A percentile compares a stretch with the other conserved stretches of the same genome.
phyloP scores from a whole-genome alignment of 2,329 filamentous ascomycete genomes.

The Paraconiothyrium brasiliense region DNA sequence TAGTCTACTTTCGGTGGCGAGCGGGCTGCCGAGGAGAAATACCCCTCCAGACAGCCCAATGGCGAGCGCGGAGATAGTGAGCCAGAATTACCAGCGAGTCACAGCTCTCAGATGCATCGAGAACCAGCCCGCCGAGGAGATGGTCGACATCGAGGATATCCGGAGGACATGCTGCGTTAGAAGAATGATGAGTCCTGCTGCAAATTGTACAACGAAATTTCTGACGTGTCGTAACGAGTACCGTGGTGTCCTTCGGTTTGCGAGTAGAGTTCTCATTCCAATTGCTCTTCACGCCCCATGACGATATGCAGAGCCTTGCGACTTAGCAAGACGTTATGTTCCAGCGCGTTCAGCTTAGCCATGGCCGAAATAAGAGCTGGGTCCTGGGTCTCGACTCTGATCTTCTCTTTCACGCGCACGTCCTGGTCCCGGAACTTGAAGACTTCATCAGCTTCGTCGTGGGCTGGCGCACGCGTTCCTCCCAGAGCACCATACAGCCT shows the following conservation, averaged over 20 bases:
- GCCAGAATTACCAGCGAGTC: background rate
- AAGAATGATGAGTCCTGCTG: too few relatives aligned
- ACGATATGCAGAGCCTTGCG: slow-evolving; percentile 78
- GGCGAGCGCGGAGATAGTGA: slow-evolving; percentile 13
- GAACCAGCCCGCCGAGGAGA: slow-evolving; percentile 5
- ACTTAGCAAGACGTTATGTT: slow-evolving; percentile 75
- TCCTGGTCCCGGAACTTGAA: slow-evolving; percentile 76
- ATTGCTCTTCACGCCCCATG: slow-evolving; percentile 70
- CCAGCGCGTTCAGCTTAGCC: slow-evolving; percentile 82
- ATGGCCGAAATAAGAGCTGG: slow-evolving; percentile 84
- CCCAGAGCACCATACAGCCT: slow-evolving; percentile 61
- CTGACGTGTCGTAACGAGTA: too few relatives aligned
- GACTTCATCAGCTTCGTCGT: slow-evolving; percentile 76
- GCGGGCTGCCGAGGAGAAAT: slow-evolving; percentile 32
- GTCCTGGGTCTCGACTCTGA: slow-evolving; percentile 87
- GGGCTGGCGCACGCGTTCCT: slow-evolving; percentile 50
- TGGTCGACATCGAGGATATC: background rate
- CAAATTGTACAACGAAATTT: too few relatives aligned
- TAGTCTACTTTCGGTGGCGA: slow-evolving; percentile 26
- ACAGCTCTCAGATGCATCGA: background rate
- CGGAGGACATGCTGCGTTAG: slow-evolving; percentile 9
- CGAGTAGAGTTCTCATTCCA: slow-evolving; percentile 23
- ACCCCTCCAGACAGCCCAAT: slow-evolving; percentile 1
- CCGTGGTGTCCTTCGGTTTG: too few relatives aligned
- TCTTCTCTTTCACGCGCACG: slow-evolving; percentile 88